Evolutionary conservation across 2,329 filamentous ascomycete species (phyloP).

Genomic region (Ophiostoma tasmaniense): DNA sequence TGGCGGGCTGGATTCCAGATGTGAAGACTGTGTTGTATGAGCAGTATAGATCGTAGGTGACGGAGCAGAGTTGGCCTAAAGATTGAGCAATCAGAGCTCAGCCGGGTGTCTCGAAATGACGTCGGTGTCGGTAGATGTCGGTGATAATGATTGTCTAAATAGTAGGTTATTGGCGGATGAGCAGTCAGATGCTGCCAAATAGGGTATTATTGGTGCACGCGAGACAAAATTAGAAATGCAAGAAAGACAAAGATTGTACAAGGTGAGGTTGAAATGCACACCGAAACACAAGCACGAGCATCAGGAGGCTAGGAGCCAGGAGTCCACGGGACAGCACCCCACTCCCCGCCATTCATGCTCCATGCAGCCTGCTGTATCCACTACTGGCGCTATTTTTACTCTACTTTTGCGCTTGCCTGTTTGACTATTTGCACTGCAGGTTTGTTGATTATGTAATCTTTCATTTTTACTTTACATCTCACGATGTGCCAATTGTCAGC

Average conservation of each 20-base stretch:
- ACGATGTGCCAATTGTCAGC: neutral
- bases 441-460: neutral
- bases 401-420: neutral
- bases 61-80: constrained; percentile 39
- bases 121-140: neutral
- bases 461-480: neutral
- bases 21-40: neutral
- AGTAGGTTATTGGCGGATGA: neutral
- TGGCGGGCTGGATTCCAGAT: neutral
- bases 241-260: neutral
- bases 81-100: neutral
- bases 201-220: neutral
- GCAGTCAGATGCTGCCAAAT: neutral
- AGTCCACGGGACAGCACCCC: neutral
- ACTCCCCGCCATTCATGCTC: neutral
- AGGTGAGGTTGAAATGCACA: neutral
- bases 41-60: neutral
- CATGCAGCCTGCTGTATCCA: neutral
- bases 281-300: neutral
- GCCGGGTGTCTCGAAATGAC: neutral
- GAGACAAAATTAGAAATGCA: neutral
- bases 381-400: neutral
- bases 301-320: neutral
- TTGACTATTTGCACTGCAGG: neutral
- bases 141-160: neutral